Percentiles rank a stretch among this genome's conserved stretches.
These are phyloP conservation scores for Vairimorpha apis DNA, from an alignment of 371 early-diverging fungal species.

Conservation along the genomic window DNA sequence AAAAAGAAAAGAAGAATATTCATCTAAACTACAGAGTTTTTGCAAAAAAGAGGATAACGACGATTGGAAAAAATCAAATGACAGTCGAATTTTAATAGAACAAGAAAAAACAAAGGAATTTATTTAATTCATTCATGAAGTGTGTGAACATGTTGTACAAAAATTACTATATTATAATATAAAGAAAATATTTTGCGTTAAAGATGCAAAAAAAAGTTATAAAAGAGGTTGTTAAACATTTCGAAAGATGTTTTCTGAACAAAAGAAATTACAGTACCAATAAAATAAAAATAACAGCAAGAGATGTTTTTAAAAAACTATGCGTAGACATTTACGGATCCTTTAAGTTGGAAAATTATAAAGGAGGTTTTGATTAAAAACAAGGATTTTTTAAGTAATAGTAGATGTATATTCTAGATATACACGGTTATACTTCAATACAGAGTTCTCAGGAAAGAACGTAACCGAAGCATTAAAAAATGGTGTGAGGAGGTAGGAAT, in stretches of 20 bases:
- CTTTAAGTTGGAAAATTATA: not conserved
- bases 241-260: not conserved
- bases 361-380: not conserved
- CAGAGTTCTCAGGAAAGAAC: not conserved
- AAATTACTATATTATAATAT: slow-evolving; percentile 1
- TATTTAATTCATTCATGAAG: not conserved
- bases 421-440: not conserved
- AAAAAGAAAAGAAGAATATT: too few species aligned
- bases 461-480: not conserved
- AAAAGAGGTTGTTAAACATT: not conserved
- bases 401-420: not conserved
- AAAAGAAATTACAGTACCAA: not conserved
- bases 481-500: not conserved
- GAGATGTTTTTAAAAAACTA: not conserved
- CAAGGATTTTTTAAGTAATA: not conserved
- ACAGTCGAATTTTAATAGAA: not conserved
- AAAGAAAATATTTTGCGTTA: not conserved
- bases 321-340: slow-evolving; percentile 5
- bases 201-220: not conserved
- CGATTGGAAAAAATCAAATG: not conserved
- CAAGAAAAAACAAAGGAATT: not conserved
- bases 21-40: too few species aligned
- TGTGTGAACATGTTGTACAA: not conserved
- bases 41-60: not conserved
- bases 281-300: not conserved